Base-by-base conservation (phyloP, 2,329 filamentous ascomycete species). In the Pseudohalonectria lignicola region DNA sequence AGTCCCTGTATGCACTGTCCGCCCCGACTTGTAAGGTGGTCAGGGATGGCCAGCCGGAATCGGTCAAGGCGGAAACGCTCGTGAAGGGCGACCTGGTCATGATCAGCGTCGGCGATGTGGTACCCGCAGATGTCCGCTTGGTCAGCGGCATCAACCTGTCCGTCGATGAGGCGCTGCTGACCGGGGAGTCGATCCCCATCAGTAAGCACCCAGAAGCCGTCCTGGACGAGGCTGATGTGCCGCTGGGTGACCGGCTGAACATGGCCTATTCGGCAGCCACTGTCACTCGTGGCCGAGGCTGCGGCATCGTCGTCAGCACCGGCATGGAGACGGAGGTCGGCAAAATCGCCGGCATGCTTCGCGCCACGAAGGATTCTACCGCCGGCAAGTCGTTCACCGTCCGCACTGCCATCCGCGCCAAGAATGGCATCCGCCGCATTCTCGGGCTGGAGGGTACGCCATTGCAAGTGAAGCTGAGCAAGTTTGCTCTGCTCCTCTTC, bases 111-210 rank as follows among this genome's bases (percentile, higher is more conserved):
- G 81, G 81, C 45, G 79, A 83, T 53, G 76, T 82, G 34, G 68
- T 84, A 26, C 79, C 81, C 4, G 81, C 80, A 25, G 81, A 86
- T 56, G 16, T 42, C 10, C 39, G 39, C 44, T 61, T 79, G 16
- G 57, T 79, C 43, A 69, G 79, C 45, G 74, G 71, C 40, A 75
- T 86, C 59, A 88, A 88, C 55, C 62, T 86, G 42, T 81, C 80
- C 36, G 82, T 80, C 45, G 84, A 93, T 43, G 81, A 86, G 56
- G 79, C 81, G 11, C 68, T 83, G 41, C 69, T 86, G 29, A 86
- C 82, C 12, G 82, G 82, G 44, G 82, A 86, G 61, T 82, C 81
- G 26, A 57, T 82, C 6, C 76, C 81, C 41, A 77, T 82, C 39
- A 73, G 66, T 64, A 80, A 86, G 61, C 65, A 74, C 48, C 62